A percentile compares a stretch with the other conserved stretches of the same genome.
Conservation (phyloP, 2,329 filamentous ascomycete species). For the Pseudogymnoascus sp. region DNA sequence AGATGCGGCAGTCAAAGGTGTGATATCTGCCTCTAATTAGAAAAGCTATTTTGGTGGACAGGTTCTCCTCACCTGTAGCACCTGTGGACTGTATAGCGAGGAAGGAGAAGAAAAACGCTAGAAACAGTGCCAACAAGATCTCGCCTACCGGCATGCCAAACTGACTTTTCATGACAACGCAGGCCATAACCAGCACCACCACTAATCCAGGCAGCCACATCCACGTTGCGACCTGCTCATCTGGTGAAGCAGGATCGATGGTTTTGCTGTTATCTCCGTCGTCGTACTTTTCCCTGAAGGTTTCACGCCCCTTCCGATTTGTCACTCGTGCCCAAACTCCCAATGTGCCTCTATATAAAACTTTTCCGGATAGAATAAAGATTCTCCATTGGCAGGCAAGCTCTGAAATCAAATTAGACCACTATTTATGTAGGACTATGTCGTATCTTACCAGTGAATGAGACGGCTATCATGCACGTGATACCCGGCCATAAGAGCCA, state of each 20-base stretch:
- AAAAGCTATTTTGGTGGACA: not conserved
- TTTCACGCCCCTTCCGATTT: not conserved
- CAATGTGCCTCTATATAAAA: not conserved
- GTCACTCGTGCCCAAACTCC: not conserved
- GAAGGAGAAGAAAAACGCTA: constrained; percentile 3
- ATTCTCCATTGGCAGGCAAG: constrained; percentile 8
- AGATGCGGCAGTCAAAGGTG: not conserved
- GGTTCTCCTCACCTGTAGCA: not conserved
- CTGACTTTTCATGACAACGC: not conserved
- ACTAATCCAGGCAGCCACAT: not conserved
- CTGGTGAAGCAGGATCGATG: not conserved
- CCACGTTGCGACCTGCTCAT: not conserved
- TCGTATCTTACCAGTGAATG: not conserved
- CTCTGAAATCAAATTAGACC: not conserved
- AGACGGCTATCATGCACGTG: constrained; percentile 1
- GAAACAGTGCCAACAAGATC: not conserved
- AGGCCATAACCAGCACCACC: not conserved
- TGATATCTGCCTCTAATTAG: not conserved
- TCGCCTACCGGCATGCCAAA: not conserved
- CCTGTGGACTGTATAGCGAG: constrained; percentile 4
- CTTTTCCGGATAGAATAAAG: not conserved
- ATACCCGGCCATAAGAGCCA: not conserved
- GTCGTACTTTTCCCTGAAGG: not conserved
- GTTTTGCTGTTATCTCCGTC: not conserved
- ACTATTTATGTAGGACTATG: not conserved